Conservation (phyloP, 148 eudicot species). For the Silene uniflora region DNA sequence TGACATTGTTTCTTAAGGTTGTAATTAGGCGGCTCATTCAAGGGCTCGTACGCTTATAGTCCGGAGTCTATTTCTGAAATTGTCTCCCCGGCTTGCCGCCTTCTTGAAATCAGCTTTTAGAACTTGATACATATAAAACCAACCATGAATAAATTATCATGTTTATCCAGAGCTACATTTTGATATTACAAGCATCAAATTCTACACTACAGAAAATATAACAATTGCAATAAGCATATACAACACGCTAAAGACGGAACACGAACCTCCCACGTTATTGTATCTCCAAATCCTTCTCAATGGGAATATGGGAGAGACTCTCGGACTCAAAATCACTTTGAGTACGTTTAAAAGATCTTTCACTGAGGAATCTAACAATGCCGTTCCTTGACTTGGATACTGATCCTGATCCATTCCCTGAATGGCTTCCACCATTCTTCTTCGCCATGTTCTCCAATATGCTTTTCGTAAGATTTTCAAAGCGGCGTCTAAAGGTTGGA, state of each 20-base stretch:
- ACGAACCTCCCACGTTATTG: slow-evolving; percentile 19
- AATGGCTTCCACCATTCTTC: slow-evolving; percentile 39
- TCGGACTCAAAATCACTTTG: slow-evolving; percentile 32
- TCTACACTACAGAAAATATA: neutral
- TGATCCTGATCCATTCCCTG: slow-evolving; percentile 23
- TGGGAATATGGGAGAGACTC: slow-evolving; percentile 29
- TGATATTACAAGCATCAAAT: neutral
- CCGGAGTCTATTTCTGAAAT: too few species aligned
- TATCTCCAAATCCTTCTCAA: slow-evolving; percentile 55
- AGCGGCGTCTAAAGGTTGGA: slow-evolving; percentile 84
- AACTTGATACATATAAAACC: too few species aligned
- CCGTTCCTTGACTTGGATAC: slow-evolving; percentile 40
- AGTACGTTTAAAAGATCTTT: slow-evolving; percentile 48
- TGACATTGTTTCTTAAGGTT: too few species aligned
- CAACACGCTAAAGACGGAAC: neutral
- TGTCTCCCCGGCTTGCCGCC: too few species aligned
- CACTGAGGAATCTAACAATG: slow-evolving; percentile 49
- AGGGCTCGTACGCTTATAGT: too few species aligned
- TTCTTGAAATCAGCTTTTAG: too few species aligned
- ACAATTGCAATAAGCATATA: slow-evolving; percentile 17
- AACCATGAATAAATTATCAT: neutral
- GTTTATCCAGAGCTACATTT: neutral
- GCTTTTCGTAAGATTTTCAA: slow-evolving; percentile 48
- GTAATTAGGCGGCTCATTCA: too few species aligned
- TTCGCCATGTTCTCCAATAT: slow-evolving; percentile 51